Evolutionary conservation across 441 rosid genomes (phyloP).

Genomic region (Brassica balearica): DNA sequence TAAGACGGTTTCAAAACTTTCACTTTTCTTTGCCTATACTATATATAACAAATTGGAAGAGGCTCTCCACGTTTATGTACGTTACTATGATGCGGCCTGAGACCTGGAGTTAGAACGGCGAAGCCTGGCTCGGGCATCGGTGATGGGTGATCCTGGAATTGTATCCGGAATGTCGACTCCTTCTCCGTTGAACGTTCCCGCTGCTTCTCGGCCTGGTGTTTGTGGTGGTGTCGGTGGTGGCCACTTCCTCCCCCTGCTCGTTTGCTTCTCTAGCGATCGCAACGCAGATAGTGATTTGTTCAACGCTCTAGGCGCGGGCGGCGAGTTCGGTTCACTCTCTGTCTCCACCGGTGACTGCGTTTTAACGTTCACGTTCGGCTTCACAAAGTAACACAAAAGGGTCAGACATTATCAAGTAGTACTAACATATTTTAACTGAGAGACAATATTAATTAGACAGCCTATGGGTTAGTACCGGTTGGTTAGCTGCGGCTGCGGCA

Average conservation of each 20-base stretch:
- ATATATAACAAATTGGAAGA: conserved; percentile 17
- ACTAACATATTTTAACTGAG: not conserved
- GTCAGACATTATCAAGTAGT: not conserved
- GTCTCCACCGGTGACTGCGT: conserved; percentile 29
- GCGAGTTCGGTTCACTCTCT: conserved; percentile 34
- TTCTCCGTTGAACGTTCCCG: conserved; percentile 32
- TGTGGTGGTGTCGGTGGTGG: conserved; percentile 43
- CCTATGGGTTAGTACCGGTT: conserved; percentile 42
- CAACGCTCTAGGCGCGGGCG: conserved; percentile 31
- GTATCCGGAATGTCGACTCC: conserved; percentile 41
- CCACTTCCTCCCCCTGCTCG: conserved; percentile 46
- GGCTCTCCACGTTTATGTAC: conserved; percentile 24
- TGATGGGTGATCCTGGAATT: conserved; percentile 37
- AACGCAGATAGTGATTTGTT: conserved; percentile 34
- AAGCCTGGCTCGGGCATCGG: conserved; percentile 55
- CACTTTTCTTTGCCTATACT: conserved; percentile 26
- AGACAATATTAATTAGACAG: not conserved
- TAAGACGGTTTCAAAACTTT: conserved; percentile 25
- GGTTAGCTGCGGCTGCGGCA: conserved; percentile 24
- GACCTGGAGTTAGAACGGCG: conserved; percentile 58
- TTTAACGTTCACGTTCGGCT: conserved; percentile 39
- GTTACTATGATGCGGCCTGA: conserved; percentile 39
- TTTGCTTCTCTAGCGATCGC: conserved; percentile 40
- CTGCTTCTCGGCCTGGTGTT: conserved; percentile 45
- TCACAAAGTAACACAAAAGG: conserved; percentile 32